These are phyloP conservation scores for Posidonia oceanica DNA, from an alignment of 116 monocot genomes.

Conservation along the genomic window DNA sequence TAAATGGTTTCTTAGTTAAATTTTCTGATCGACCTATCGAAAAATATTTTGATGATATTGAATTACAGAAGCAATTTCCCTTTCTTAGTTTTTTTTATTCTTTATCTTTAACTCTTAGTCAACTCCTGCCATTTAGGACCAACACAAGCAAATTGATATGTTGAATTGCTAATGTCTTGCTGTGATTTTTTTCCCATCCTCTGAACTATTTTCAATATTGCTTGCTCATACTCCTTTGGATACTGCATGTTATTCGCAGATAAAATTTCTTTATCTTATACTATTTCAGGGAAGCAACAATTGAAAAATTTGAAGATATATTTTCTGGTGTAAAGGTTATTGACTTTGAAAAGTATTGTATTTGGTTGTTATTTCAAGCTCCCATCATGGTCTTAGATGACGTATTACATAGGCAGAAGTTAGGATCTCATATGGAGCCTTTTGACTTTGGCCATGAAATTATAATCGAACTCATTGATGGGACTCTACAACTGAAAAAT, in stretches of 20 bases:
- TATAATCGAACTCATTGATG: neutral
- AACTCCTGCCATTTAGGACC: too few species aligned
- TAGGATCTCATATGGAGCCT: neutral
- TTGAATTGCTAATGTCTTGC: too few species aligned
- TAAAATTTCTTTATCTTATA: neutral
- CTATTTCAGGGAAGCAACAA: neutral
- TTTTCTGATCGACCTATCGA: too few species aligned
- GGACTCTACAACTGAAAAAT: neutral
- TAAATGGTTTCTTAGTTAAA: too few species aligned
- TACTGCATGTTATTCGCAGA: too few species aligned
- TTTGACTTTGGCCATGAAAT: slow-evolving; percentile 1
- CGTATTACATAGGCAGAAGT: neutral
- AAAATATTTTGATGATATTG: too few species aligned
- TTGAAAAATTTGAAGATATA: neutral
- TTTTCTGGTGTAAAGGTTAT: slow-evolving; percentile 8
- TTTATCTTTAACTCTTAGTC: too few species aligned
- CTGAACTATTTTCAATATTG: too few species aligned
- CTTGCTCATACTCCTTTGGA: too few species aligned
- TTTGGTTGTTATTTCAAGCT: neutral
- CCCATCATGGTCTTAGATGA: neutral
- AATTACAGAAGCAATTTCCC: too few species aligned
- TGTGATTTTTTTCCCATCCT: neutral
- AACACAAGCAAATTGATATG: too few species aligned
- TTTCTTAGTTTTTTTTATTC: too few species aligned
- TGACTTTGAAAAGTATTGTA: neutral